Base-by-base conservation (phyloP, 805 yeast species). In the Myxozyma geophila region DNA sequence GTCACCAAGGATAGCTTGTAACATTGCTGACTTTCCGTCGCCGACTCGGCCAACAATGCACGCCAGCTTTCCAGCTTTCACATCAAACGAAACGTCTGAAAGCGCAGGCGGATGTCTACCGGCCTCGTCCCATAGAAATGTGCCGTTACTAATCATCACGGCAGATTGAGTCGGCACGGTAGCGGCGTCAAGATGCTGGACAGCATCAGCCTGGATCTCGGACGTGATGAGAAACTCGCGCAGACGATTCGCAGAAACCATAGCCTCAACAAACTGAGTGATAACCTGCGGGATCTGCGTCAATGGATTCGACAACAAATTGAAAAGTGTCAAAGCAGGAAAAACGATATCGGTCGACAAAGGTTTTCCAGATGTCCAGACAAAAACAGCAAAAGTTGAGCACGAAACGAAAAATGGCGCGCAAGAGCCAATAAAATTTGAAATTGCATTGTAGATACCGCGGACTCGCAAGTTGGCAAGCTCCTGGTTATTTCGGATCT, bases 41-140 rank as follows among this genome's bases (percentile, higher is more conserved):
- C 98, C 98, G 53, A 93, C 97, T 70, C 83, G 83, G 39, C 98
- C 98, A 37, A 92, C 90, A 67, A 92, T 82, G 77, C 97, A 92
- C 65, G 86, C 83, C 67, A 92, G 79, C 64, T 89, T 88, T 59
- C 93, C 93, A 68, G 87, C 87, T 56, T 79, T 82, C 10, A 90
- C 87, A 13, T 71, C 75, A 63, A 89, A 83, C 68, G 84, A 83
- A 53, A 91, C 82, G 67, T 86, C 78, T 60, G 83, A 84, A 73
- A 92, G 80, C 0, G 89, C 92, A 10, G 65, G 50, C 10, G 62
- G 51, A 12, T 85, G 81, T 56, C 86, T 92, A 61, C 90, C 81
- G 60, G 85, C 87, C n/a, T 95, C 92, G 76, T 90, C 96, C 79
- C 79, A 79, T 7, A 74, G 67, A 63, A 78, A 80, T 2, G 77